A percentile compares a stretch with the other conserved stretches of the same genome.
Conservation (phyloP, 140 eudicot genomes). For the Cichorium intybus region DNA sequence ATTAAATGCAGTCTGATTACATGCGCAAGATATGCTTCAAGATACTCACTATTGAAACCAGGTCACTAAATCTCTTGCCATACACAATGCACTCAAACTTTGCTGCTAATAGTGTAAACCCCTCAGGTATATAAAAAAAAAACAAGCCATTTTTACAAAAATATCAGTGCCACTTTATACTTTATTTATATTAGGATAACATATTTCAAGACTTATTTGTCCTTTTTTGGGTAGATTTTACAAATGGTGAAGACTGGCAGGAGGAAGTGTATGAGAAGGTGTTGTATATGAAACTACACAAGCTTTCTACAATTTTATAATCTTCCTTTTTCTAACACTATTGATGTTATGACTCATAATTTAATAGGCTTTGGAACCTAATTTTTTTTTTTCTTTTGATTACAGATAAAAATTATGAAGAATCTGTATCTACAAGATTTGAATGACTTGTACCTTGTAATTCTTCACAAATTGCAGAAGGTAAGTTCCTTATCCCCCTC, state of each 20-base stretch:
- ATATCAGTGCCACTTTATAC: too few relatives aligned
- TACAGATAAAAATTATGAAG: constrained; percentile 70
- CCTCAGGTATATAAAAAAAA: not conserved
- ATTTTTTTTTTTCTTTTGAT: not conserved
- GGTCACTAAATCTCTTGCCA: too few relatives aligned
- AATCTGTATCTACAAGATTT: constrained; percentile 52
- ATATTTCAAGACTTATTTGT: too few relatives aligned
- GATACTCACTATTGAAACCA: too few relatives aligned
- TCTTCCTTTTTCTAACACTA: too few relatives aligned
- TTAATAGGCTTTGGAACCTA: too few relatives aligned
- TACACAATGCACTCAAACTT: too few relatives aligned
- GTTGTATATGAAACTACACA: constrained; percentile 4
- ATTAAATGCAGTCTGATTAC: not conserved
- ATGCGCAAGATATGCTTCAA: not conserved
- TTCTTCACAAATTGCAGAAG: constrained; percentile 51
- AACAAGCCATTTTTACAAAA: too few relatives aligned
- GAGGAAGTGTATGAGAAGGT: constrained; percentile 82
- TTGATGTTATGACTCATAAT: not conserved
- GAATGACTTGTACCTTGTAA: constrained; percentile 52
- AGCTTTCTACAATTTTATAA: too few relatives aligned
- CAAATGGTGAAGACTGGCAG: constrained; percentile 68
- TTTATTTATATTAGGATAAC: too few relatives aligned
- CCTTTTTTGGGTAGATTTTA: constrained; percentile 44
- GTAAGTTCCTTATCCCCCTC: constrained; percentile 20
- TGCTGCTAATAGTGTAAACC: not conserved